These are phyloP conservation scores for Hypoxylon sp. DNA, from an alignment of 2,329 filamentous ascomycete genomes.

Conservation along the genomic window DNA sequence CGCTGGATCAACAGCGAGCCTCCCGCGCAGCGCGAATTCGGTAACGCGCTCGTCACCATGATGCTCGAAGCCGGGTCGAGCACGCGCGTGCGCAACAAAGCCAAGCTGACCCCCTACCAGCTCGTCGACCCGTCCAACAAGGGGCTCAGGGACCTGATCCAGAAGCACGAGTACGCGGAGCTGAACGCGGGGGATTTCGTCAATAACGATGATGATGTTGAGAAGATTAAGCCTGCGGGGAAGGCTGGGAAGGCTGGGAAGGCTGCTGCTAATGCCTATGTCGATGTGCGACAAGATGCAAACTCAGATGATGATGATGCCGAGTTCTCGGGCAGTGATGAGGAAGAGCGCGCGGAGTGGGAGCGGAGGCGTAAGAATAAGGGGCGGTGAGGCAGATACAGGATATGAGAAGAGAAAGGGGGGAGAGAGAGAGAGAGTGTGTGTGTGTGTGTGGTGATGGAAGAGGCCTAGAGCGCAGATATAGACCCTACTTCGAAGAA, in stretches of 20 bases:
- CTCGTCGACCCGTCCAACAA: constrained; percentile 80
- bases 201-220: constrained; percentile 40
- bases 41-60: constrained; percentile 79
- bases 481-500: constrained; percentile 21
- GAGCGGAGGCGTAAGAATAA: constrained; percentile 63
- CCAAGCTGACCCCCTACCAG: constrained; percentile 78
- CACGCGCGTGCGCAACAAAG: constrained; percentile 76
- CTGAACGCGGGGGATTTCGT: constrained; percentile 73
- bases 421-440: background rate
- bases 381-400: constrained; percentile 45
- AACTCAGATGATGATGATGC: constrained; percentile 66
- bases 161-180: constrained; percentile 78
- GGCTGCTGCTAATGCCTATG: constrained; percentile 39
- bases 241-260: constrained; percentile 28
- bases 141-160: constrained; percentile 73
- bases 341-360: constrained; percentile 75
- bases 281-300: constrained; percentile 45
- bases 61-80: constrained; percentile 83
- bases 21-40: constrained; percentile 74
- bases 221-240: constrained; percentile 33
- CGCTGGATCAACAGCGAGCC: constrained; percentile 81
- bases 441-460: background rate
- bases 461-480: constrained; percentile 4
- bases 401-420: background rate
- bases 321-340: constrained; percentile 75